Base-by-base conservation (phyloP, 1,284 basidiomycete genomes). In the Ustilago hordei region DNA sequence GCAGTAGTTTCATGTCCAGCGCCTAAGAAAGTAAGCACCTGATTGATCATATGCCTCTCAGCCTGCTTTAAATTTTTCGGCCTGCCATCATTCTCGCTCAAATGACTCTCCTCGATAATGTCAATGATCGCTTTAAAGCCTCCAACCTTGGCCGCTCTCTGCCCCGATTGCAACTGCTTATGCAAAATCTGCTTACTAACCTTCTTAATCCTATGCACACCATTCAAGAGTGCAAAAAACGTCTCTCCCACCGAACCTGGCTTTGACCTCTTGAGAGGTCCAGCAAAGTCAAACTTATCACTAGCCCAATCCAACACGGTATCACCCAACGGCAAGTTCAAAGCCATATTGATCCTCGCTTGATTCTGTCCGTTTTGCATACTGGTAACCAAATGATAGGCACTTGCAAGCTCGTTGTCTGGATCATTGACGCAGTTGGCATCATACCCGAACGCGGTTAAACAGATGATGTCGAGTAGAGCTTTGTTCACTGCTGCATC, bases 1-100 rank as follows among this genome's bases (percentile, higher is more conserved):
- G 90, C 90, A 0, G 91, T 92, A 0, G 93, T 82, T 59, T 83
- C 81, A 60, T 83, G 81, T 11, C 81, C 81, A 2, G 81, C 82
- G 1, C 77, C 78, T 17, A 83, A 55, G 47, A 83, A 80, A n/a
- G 80, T 83, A 11, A 82, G 69, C 41, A 83, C 78, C 47, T 80
- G 75, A 11, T 62, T 71, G 43, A 80, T 72, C 73, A 76, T 77
- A 45, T 82, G 68, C 17, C 60, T 60, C 19, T 79, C 73, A 9
- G 81, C 81, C 62, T 79, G 66, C 52, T 82, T 81, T 50, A 73
- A 48, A 4, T 45, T 64, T 31, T 79, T 75, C 0, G 78, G 60
- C 52, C 75, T 80, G 50, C 74, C 73, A 12, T 74, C 67, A 64
- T 75, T 78, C 15, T 74, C 73, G 17, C 65, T 59, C 5, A 74